These are phyloP conservation scores for Clonostachys sp. DNA, from an alignment of 2,329 filamentous ascomycete genomes.

Conservation along the genomic window DNA sequence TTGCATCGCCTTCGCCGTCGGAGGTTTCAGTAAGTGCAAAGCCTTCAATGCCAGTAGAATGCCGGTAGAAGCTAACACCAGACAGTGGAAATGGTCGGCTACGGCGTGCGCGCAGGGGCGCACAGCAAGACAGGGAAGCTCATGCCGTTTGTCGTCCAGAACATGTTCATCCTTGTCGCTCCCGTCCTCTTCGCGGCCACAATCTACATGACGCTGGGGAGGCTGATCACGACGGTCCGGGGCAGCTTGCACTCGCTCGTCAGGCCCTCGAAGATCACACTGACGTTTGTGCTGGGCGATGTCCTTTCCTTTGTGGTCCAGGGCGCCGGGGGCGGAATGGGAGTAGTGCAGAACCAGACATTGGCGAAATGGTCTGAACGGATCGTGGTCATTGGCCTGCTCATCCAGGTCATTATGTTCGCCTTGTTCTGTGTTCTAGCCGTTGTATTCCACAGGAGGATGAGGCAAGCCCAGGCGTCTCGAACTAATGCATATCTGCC, in stretches of 20 bases:
- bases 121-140: constrained; percentile 12
- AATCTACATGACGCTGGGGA: constrained; percentile 38
- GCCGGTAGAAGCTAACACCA: background rate
- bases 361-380: constrained; percentile 30
- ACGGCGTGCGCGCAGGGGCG: constrained; percentile 15
- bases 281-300: constrained; percentile 45
- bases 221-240: constrained; percentile 25
- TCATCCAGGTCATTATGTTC: constrained; percentile 54
- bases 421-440: constrained; percentile 47
- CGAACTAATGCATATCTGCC: constrained; percentile 7
- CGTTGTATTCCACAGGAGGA: constrained; percentile 38
- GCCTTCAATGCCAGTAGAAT: constrained; percentile 8
- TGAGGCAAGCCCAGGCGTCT: constrained; percentile 11
- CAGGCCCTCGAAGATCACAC: constrained; percentile 32
- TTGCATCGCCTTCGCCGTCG: constrained; percentile 32
- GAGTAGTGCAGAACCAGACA: constrained; percentile 10
- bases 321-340: constrained; percentile 29
- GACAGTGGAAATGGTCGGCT: constrained; percentile 28
- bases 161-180: constrained; percentile 21
- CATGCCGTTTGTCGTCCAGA: constrained; percentile 20
- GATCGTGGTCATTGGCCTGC: constrained; percentile 50
- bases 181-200: constrained; percentile 31
- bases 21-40: constrained; percentile 27
- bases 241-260: constrained; percentile 16
- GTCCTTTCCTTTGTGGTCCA: constrained; percentile 43